Percentiles rank a stretch among this genome's conserved stretches.
Evolutionary conservation across 495 filamentous ascomycete species (phyloP).

Genomic region (Penicillium crystallinum): DNA sequence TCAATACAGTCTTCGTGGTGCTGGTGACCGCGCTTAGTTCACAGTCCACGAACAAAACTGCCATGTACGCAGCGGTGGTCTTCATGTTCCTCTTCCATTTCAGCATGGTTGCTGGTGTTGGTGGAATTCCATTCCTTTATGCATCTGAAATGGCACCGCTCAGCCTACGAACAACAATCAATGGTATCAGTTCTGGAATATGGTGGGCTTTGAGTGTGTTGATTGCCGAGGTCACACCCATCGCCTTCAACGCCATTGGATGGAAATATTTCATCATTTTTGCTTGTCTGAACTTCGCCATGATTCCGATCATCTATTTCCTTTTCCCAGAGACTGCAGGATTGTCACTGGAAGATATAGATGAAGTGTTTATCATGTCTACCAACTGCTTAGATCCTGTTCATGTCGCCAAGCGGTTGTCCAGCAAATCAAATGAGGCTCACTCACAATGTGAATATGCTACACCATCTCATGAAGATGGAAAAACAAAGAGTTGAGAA

Average conservation of each 20-base stretch:
- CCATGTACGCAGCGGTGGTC: conserved; percentile 31
- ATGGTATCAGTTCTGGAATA: conserved; percentile 37
- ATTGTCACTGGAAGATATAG: conserved; percentile 49
- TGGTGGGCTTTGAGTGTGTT: conserved; percentile 37
- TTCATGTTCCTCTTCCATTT: conserved; percentile 51
- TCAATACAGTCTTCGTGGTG: conserved; percentile 41
- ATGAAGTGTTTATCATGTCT: conserved; percentile 43
- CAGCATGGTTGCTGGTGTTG: conserved; percentile 47
- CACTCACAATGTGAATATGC: neutral
- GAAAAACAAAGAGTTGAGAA: neutral
- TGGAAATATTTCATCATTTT: conserved; percentile 21
- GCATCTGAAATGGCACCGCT: conserved; percentile 48
- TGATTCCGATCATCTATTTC: conserved; percentile 27
- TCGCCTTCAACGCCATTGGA: conserved; percentile 11
- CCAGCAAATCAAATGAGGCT: neutral
- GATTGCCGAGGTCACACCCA: conserved; percentile 19
- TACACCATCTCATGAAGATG: neutral
- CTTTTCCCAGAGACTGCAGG: conserved; percentile 52
- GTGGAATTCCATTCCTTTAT: conserved; percentile 49
- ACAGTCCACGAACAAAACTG: conserved; percentile 13
- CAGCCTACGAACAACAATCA: conserved; percentile 41
- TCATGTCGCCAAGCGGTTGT: neutral
- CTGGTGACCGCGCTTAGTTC: conserved; percentile 30
- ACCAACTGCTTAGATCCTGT: neutral
- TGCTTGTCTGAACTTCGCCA: conserved; percentile 9